Percentiles rank a stretch among this genome's conserved stretches.
These are phyloP conservation scores for Kwoniella europaea DNA, from an alignment of 768 basidiomycete species.

Conservation along the genomic window DNA sequence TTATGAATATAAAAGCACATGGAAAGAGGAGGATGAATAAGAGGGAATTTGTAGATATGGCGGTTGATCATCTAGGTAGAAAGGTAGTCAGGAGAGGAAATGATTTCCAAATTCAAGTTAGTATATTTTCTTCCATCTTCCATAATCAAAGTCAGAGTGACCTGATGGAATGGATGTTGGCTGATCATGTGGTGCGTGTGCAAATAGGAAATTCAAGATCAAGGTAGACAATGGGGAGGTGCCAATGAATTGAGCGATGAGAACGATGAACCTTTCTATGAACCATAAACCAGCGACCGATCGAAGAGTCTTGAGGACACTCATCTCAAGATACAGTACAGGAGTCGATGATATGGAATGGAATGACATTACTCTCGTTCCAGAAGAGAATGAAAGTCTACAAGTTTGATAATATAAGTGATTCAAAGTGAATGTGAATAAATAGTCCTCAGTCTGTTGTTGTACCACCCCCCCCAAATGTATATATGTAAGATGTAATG, in stretches of 20 bases:
- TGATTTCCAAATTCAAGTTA: slow-evolving; percentile 23
- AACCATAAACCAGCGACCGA: neutral
- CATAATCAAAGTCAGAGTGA: neutral
- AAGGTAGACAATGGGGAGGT: slow-evolving; percentile 27
- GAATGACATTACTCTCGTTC: no score
- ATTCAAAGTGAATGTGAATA: no score
- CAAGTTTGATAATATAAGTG: no score
- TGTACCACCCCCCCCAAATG: neutral
- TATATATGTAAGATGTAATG: no score
- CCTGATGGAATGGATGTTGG: neutral
- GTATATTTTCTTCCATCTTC: neutral
- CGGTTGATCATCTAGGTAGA: slow-evolving; percentile 17
- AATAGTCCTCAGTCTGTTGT: neutral
- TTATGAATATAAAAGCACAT: no score
- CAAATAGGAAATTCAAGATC: slow-evolving; percentile 16
- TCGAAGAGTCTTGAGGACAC: no score
- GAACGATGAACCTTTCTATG: slow-evolving; percentile 31
- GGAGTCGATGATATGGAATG: no score
- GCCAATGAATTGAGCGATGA: slow-evolving; percentile 31
- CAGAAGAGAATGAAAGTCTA: no score
- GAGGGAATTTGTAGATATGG: slow-evolving; percentile 4
- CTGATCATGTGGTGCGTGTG: neutral
- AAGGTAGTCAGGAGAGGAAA: slow-evolving; percentile 19
- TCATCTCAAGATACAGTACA: no score
- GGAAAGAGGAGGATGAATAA: slow-evolving; percentile 8